phyloP scores from a whole-genome alignment of 495 filamentous ascomycete genomes.

The Wilcoxina mikolae region DNA sequence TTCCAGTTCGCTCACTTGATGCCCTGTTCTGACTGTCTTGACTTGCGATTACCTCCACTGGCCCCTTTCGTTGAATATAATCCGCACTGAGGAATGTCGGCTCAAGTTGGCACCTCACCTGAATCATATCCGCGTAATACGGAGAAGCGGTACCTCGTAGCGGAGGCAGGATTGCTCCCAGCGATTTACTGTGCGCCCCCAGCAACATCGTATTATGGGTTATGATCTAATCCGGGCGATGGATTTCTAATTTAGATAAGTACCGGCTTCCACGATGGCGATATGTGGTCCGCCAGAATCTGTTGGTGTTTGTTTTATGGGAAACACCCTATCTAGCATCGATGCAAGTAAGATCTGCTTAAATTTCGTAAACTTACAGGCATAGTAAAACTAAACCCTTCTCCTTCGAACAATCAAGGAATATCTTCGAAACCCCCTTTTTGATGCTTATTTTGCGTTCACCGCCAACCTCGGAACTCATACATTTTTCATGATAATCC shows the following conservation, averaged over 20 bases:
- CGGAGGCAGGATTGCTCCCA: no score
- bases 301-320: conserved; percentile 80
- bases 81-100: no score
- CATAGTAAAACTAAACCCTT: neutral
- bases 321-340: conserved; percentile 88
- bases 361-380: conserved; percentile 7
- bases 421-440: conserved; percentile 53
- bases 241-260: conserved; percentile 54
- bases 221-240: no score
- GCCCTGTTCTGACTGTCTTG: no score
- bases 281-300: conserved; percentile 60
- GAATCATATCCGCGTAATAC: no score
- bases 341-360: conserved; percentile 46
- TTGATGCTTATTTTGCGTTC: conserved; percentile 91
- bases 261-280: conserved; percentile 75
- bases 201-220: no score
- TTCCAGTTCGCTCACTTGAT: no score
- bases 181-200: no score
- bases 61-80: no score
- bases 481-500: conserved; percentile 91
- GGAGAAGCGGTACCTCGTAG: no score
- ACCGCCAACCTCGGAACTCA: conserved; percentile 96
- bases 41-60: no score
- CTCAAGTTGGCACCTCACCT: no score
- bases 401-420: conserved; percentile 16